phyloP scores from a whole-genome alignment of 495 filamentous ascomycete genomes.

The Daldinia concentrica region DNA sequence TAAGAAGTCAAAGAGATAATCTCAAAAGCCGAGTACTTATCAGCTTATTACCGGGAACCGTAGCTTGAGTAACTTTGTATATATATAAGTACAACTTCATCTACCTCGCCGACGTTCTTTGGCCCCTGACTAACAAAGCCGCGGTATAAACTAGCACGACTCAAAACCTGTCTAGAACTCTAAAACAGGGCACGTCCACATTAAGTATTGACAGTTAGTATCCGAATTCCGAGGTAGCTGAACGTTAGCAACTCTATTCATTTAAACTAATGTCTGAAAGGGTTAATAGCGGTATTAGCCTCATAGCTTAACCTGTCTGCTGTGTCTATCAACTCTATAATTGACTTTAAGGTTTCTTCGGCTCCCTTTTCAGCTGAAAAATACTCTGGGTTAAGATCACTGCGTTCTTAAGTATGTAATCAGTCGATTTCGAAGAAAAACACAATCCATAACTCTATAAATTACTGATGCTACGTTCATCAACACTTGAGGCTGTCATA shows the following conservation, averaged over 20 bases:
- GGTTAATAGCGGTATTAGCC: constrained; percentile 1
- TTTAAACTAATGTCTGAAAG: background rate
- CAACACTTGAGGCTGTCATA: background rate
- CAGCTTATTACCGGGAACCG: background rate
- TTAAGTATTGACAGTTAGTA: background rate
- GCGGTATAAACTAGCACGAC: constrained; percentile 2
- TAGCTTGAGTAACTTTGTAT: background rate
- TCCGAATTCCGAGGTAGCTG: background rate
- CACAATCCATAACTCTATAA: background rate
- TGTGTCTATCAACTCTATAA: background rate
- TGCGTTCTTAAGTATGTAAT: background rate
- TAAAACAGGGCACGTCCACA: background rate
- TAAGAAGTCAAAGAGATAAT: background rate
- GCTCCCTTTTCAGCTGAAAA: background rate
- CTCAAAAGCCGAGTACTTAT: background rate
- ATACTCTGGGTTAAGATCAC: background rate
- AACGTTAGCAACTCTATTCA: background rate
- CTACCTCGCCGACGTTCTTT: background rate
- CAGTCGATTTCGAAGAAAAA: background rate
- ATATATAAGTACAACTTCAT: background rate
- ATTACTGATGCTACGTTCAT: background rate
- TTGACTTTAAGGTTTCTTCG: background rate
- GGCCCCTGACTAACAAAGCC: constrained; percentile 7
- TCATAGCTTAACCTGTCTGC: background rate
- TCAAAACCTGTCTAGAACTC: background rate